A percentile compares a stretch with the other conserved stretches of the same genome.
These are phyloP conservation scores for Iberis amara DNA, from an alignment of 441 rosid genomes.

Conservation along the genomic window DNA sequence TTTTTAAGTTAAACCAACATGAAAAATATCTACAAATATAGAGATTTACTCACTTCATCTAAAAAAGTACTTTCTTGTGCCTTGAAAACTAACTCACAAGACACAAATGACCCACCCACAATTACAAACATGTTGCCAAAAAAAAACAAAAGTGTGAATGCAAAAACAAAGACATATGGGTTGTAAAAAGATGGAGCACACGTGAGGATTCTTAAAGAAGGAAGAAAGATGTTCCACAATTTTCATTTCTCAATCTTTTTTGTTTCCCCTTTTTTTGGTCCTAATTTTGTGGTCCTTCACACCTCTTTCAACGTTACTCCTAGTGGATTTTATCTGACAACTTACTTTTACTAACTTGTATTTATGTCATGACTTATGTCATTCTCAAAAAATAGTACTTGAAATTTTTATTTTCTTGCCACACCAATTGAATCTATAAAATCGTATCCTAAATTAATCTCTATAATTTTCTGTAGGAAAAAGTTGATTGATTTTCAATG, in stretches of 20 bases:
- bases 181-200: conserved; percentile 26
- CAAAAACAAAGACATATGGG: conserved; percentile 24
- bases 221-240: conserved; percentile 24
- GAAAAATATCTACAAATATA: no score
- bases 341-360: neutral
- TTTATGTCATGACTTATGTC: no score
- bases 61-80: no score
- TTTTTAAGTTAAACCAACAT: no score
- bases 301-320: conserved; percentile 12
- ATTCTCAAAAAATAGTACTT: no score
- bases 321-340: conserved; percentile 18
- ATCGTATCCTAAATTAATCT: no score
- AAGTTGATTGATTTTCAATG: no score
- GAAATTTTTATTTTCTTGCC: no score
- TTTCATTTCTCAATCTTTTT: conserved; percentile 19
- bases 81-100: neutral
- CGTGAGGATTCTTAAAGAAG: conserved; percentile 28
- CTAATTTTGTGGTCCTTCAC: conserved; percentile 26
- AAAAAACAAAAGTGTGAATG: neutral
- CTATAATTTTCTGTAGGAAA: no score
- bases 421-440: no score
- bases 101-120: conserved; percentile 23
- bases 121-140: conserved; percentile 24
- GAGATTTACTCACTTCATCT: no score
- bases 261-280: conserved; percentile 26